These are phyloP conservation scores for Talaromyces sp. DNA, from an alignment of 2,329 filamentous ascomycete genomes.

Conservation along the genomic window DNA sequence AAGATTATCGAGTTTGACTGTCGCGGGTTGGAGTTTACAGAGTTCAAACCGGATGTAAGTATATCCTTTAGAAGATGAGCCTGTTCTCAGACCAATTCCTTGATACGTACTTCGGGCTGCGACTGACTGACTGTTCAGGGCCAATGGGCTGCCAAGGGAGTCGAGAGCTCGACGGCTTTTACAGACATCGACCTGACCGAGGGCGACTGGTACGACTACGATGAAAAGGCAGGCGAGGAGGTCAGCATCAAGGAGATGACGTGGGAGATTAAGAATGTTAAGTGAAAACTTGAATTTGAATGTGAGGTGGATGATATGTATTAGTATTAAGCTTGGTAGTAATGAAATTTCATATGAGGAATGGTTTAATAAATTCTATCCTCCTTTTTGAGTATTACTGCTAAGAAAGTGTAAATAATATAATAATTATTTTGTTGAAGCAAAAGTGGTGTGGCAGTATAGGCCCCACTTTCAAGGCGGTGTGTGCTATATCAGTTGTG, in stretches of 20 bases:
- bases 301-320: too few relatives aligned
- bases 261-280: constrained; percentile 77
- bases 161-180: constrained; percentile 78
- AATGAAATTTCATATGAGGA: neutral
- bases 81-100: neutral
- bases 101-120: too few relatives aligned
- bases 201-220: constrained; percentile 97
- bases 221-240: constrained; percentile 87
- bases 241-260: constrained; percentile 85
- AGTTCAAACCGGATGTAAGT: constrained; percentile 82
- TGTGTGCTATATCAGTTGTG: neutral
- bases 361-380: neutral
- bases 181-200: constrained; percentile 74
- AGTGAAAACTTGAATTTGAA: constrained; percentile 17
- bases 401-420: neutral
- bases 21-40: constrained; percentile 82
- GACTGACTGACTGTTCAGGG: constrained; percentile 57
- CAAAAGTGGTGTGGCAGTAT: neutral
- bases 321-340: too few relatives aligned
- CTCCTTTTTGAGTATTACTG: too few relatives aligned
- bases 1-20: constrained; percentile 91
- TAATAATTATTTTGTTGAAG: neutral
- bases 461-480: neutral
- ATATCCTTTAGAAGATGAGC: neutral
- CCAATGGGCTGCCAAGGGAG: constrained; percentile 79